phyloP scores from a whole-genome alignment of 2,329 filamentous ascomycete genomes.

The Pezicula carpinea region DNA sequence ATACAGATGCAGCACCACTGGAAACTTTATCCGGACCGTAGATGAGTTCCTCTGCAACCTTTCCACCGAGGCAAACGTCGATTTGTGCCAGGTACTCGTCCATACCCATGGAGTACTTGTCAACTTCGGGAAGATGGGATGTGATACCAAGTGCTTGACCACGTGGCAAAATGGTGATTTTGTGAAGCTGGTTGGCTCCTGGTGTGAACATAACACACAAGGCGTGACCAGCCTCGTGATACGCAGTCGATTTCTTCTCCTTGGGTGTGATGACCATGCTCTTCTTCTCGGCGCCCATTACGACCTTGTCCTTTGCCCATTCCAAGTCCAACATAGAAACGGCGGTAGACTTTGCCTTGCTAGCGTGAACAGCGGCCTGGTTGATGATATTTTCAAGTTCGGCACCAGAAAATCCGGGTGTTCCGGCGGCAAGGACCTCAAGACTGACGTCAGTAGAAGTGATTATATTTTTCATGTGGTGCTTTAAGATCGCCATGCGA shows the following conservation, averaged over 20 bases:
- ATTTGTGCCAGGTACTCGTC: conserved; percentile 77
- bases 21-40: conserved; percentile 91
- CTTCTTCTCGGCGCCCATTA: conserved; percentile 91
- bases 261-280: conserved; percentile 87
- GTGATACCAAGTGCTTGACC: conserved; percentile 85
- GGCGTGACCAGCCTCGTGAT: conserved; percentile 93
- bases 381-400: conserved; percentile 97
- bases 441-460: conserved; percentile 76
- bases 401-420: conserved; percentile 88
- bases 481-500: conserved; percentile 85
- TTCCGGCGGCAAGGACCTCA: conserved; percentile 77
- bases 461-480: conserved; percentile 91
- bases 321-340: conserved; percentile 81
- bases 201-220: conserved; percentile 79
- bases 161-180: conserved; percentile 93
- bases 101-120: conserved; percentile 86
- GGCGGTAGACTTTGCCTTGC: conserved; percentile 71
- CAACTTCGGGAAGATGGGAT: conserved; percentile 81
- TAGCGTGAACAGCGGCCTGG: conserved; percentile 91
- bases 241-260: conserved; percentile 94
- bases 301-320: conserved; percentile 97
- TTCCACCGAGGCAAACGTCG: conserved; percentile 78
- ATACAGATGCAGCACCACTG: conserved; percentile 75
- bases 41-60: conserved; percentile 85
- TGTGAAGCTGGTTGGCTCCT: conserved; percentile 78